These are phyloP conservation scores for Raphidocelis subcapitata DNA, from an alignment of 139 green algal species.

Conservation along the genomic window DNA sequence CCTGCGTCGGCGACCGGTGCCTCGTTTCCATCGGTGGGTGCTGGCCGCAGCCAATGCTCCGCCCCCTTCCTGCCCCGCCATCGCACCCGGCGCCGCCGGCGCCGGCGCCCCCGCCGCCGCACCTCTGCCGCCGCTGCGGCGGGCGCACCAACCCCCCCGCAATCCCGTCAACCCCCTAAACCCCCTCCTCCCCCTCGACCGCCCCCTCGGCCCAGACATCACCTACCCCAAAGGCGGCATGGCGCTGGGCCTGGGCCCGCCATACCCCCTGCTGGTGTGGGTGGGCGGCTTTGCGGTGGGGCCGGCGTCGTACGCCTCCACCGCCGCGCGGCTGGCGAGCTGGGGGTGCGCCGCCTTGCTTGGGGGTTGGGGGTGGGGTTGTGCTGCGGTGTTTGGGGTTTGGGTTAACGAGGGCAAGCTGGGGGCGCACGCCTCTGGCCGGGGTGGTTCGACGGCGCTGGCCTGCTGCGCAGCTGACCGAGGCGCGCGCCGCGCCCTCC, in stretches of 20 bases:
- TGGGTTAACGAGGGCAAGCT: neutral
- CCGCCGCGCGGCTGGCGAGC: constrained; percentile 62
- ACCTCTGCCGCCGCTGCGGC: too few species aligned
- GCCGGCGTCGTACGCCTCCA: constrained; percentile 62
- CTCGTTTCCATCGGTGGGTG: too few species aligned
- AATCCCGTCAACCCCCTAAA: too few species aligned
- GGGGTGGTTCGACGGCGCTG: neutral
- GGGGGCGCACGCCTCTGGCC: neutral
- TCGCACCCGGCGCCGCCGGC: too few species aligned
- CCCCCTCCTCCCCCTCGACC: too few species aligned
- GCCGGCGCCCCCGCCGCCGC: too few species aligned
- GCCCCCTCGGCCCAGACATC: too few species aligned
- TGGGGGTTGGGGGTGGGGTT: neutral
- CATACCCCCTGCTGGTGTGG: constrained; percentile 88
- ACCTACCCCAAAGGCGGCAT: constrained; percentile 35
- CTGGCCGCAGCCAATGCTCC: too few species aligned
- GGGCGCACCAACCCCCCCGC: too few species aligned
- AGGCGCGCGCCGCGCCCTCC: neutral
- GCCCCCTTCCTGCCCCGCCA: too few species aligned
- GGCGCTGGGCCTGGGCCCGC: constrained; percentile 42
- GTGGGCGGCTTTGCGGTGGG: constrained; percentile 81
- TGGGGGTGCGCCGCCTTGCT: constrained; percentile 56
- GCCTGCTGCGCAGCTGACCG: neutral
- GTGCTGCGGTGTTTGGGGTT: neutral
- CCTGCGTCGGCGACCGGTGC: too few species aligned